Base-by-base conservation (phyloP, 805 yeast species). In the Kuraishia capsulata region DNA sequence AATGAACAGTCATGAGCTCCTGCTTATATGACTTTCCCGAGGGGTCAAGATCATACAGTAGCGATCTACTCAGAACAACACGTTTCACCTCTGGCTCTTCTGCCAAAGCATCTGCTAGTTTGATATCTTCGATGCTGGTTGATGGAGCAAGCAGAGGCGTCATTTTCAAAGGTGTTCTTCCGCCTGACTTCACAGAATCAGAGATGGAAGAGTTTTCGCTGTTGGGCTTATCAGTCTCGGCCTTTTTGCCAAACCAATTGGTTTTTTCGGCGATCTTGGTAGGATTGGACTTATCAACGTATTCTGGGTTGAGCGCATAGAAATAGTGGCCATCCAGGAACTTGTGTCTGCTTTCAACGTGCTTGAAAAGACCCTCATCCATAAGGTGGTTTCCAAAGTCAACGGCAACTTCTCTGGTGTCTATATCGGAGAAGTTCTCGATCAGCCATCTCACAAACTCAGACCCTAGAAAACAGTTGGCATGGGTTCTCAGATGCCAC, bases 281-380 rank as follows among this genome's bases (percentile, higher is more conserved):
- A 41, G 3, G 42, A 26, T 20, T 59, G 43, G 31, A 52, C 30
- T 29, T 30, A 16, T 64, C 62, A 10, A 64, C 57, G 44, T 68
- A 82, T 23, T 79, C 81, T 1, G 73, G 72, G 17, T 67, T 69
- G 37, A 89, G 56, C 48, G 76, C 79, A 52, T 90, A 90, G 57
- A 90, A 90, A 54, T 88, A 90, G 51, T 92, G 89, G 0, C 98
- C 98, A 60, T 90, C 95, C 38, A 88, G 59, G 48, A 92, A 86
- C 3, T 82, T 76, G 53, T 90, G 97, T 25, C 90, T 70, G 33
- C 75, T 67, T 43, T 83, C 86, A 17, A 87, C 96, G 51, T 90
- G 97, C n/a, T 57, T 65, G 53, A 90, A 76, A 13, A 90, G 50
- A 0, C 83, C 83, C 36, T 65, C 65, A 6, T 75, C 71, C 94